Base-by-base conservation (phyloP, 192 early-diverging fungal species). In the Backusella tarrabulga region DNA sequence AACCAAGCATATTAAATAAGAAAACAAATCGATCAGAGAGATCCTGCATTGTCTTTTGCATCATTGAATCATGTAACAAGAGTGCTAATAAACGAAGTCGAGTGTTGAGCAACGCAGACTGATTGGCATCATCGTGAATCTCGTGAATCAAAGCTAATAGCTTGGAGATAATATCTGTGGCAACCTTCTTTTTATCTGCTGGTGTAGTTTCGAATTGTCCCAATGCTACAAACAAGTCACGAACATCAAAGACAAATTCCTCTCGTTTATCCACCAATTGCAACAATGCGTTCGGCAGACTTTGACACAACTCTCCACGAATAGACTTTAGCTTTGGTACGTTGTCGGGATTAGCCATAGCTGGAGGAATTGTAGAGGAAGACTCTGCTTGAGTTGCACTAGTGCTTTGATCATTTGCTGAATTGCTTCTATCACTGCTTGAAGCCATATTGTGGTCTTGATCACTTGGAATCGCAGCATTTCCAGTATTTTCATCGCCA, bases 171-270 rank as follows among this genome's bases (percentile, higher is more conserved):
- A 72, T 50, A 23, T 44, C 12, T n/a, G 40, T 42, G 5, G 40
- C 34, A 40, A 38, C n/a, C 19, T 54, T 60, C 3, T 38, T 74
- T 38, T 50, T 56, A 17, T 29, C 21, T 60, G 72, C 0, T 36
- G 66, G 44, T 77, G 85, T 84, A 17, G 67, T 26, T 44, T 88
- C 79, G 17, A 81, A 78, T 74, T 91, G 89, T 52, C 86, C 84
- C 17, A 92, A 38, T 12, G 91, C 76, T 8, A 87, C 85, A 29
- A 93, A 74, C 29, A 95, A 71, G 26, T 94, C 92, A 63, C 90
- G 90, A 3, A 94, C 78, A 34, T 86, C 81, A 78, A 93, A 95
- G 14, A 91, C 87, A 36, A 91, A 81, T 29, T 86, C 89, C 7
- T 92, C 91, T 72, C 84, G 74, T 34, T 80, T 70, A 74, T 88